phyloP scores from a whole-genome alignment of 2,329 filamentous ascomycete genomes.

The Arthrobotrys sinensis region DNA sequence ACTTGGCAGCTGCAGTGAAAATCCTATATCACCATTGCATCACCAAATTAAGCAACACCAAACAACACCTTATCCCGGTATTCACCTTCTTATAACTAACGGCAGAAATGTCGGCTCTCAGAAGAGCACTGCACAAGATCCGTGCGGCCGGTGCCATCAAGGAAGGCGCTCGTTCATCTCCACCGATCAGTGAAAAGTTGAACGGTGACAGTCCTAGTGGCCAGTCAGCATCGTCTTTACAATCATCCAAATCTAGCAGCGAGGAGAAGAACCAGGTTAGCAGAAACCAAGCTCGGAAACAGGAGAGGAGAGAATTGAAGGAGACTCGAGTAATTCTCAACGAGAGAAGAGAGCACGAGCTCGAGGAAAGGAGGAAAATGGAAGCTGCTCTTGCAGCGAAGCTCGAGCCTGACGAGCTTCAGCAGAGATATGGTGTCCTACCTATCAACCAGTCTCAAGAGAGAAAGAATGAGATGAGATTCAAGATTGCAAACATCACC shows the following conservation, averaged over 20 bases:
- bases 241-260: slow-evolving; percentile 48
- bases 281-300: slow-evolving; percentile 68
- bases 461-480: slow-evolving; percentile 69
- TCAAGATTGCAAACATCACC: slow-evolving; percentile 72
- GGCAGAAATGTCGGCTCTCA: slow-evolving; percentile 57
- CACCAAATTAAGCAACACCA: neutral
- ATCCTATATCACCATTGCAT: slow-evolving; percentile 27
- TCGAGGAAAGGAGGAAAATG: slow-evolving; percentile 68
- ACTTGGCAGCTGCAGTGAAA: neutral
- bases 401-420: slow-evolving; percentile 76
- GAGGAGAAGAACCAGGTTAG: slow-evolving; percentile 65
- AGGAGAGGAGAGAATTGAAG: slow-evolving; percentile 67
- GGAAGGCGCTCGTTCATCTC: slow-evolving; percentile 21
- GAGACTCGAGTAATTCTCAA: slow-evolving; percentile 64
- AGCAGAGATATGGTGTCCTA: slow-evolving; percentile 84
- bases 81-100: neutral
- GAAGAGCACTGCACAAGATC: slow-evolving; percentile 58
- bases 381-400: slow-evolving; percentile 71
- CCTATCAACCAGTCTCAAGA: slow-evolving; percentile 73
- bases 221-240: slow-evolving; percentile 49
- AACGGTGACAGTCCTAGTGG: slow-evolving; percentile 51
- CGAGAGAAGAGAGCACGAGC: slow-evolving; percentile 69
- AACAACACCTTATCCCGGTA: neutral
- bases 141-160: slow-evolving; percentile 23
- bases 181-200: slow-evolving; percentile 31